Evolutionary conservation across 2,329 filamentous ascomycete species (phyloP).

Genomic region (Ophiocordyceps robertsii): DNA sequence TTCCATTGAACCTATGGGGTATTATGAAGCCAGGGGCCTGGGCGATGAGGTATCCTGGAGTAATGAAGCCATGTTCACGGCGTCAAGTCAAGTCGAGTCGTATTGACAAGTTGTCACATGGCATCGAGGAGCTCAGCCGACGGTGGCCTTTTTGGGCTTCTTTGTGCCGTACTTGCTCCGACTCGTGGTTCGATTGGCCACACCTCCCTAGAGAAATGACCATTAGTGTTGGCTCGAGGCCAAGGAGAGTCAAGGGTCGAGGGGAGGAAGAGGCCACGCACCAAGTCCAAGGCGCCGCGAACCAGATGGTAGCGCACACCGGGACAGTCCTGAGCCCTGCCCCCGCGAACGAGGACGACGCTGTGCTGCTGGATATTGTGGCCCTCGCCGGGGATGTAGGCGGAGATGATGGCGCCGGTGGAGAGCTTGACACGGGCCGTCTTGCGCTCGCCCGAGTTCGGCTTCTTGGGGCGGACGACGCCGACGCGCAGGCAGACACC

Average conservation of each 20-base stretch:
- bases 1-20: neutral
- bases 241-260: neutral
- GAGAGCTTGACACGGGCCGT: slow-evolving; percentile 83
- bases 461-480: slow-evolving; percentile 93
- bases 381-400: slow-evolving; percentile 93
- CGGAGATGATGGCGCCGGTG: slow-evolving; percentile 74
- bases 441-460: slow-evolving; percentile 95
- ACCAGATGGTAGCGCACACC: slow-evolving; percentile 95
- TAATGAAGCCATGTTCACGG: too few relatives aligned
- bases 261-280: slow-evolving; percentile 31
- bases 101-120: too few relatives aligned
- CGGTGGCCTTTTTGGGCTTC: slow-evolving; percentile 78
- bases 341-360: slow-evolving; percentile 89
- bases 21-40: too few relatives aligned
- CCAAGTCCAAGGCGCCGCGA: slow-evolving; percentile 82
- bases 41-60: too few relatives aligned
- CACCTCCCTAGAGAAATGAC: slow-evolving; percentile 58
- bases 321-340: slow-evolving; percentile 90
- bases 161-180: slow-evolving; percentile 97
- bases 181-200: slow-evolving; percentile 68
- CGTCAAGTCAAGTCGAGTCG: neutral
- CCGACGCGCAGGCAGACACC: slow-evolving; percentile 93
- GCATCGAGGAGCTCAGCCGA: slow-evolving; percentile 21
- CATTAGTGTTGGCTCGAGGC: neutral
- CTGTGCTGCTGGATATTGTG: slow-evolving; percentile 99